These are phyloP conservation scores for Macrotyloma uniflorum DNA, from an alignment of 306 rosid genomes.

Conservation along the genomic window DNA sequence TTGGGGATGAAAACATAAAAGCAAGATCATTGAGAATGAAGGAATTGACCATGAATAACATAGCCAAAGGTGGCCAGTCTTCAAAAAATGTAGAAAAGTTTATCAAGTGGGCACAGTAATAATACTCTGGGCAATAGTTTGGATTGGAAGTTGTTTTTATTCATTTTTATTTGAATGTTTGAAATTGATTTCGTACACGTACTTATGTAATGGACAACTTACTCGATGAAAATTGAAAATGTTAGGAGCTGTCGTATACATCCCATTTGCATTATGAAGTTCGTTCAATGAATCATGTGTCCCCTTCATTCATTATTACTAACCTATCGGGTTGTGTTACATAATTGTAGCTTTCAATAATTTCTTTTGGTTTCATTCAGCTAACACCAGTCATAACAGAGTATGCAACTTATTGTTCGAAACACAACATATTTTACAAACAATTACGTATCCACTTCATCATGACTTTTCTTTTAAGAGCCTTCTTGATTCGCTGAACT, in stretches of 20 bases:
- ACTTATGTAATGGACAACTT: not conserved
- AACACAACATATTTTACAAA: too few species aligned
- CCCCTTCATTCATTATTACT: not conserved
- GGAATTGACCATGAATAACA: constrained; percentile 19
- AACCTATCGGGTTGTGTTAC: not conserved
- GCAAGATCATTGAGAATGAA: constrained; percentile 39
- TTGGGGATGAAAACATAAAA: constrained; percentile 38
- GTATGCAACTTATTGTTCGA: not conserved
- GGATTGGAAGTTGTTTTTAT: not conserved
- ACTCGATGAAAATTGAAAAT: not conserved
- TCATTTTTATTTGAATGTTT: not conserved
- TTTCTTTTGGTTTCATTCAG: constrained; percentile 7
- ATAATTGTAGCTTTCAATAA: not conserved
- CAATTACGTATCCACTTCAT: too few species aligned
- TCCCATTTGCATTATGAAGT: not conserved
- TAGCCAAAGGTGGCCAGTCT: constrained; percentile 34
- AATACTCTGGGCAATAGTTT: not conserved
- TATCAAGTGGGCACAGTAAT: constrained; percentile 32
- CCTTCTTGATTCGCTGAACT: too few species aligned
- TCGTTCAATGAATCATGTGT: constrained; percentile 10
- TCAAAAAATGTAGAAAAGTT: constrained; percentile 16
- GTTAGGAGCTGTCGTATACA: not conserved
- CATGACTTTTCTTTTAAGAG: too few species aligned
- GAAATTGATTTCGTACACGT: not conserved
- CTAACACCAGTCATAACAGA: not conserved